Percentiles rank a stretch among this genome's conserved stretches.
Conservation (phyloP, 2,329 filamentous ascomycete genomes). For the Botrytis sinoallii region DNA sequence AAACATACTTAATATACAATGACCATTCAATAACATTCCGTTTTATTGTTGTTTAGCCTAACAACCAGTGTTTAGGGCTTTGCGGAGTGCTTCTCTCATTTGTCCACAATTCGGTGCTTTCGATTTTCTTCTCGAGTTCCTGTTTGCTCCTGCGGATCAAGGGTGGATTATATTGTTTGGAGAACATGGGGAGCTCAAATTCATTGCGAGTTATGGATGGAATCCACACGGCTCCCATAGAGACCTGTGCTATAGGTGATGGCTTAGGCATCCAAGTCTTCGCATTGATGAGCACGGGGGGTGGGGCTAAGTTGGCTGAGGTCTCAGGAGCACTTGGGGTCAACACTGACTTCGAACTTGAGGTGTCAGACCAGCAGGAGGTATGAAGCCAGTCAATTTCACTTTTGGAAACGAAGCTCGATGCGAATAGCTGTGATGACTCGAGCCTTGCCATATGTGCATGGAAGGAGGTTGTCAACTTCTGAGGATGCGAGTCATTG, state of each 20-base stretch:
- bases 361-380: neutral
- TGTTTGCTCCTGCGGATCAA: conserved; percentile 29
- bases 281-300: neutral
- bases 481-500: neutral
- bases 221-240: conserved; percentile 25
- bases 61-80: conserved; percentile 29
- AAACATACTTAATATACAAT: neutral
- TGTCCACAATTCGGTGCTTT: conserved; percentile 29
- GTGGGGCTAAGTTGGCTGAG: neutral
- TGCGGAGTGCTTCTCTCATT: conserved; percentile 21
- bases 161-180: conserved; percentile 22
- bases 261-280: conserved; percentile 18
- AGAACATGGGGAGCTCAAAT: conserved; percentile 18
- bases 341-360: neutral
- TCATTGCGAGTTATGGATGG: neutral
- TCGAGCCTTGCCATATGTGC: neutral
- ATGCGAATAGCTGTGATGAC: neutral
- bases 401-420: neutral
- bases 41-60: conserved; percentile 12
- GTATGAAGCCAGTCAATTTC: conserved; percentile 8
- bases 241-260: neutral
- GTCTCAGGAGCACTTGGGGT: neutral
- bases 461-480: neutral
- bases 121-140: conserved; percentile 19
- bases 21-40: neutral